phyloP scores from a whole-genome alignment of 2,329 filamentous ascomycete species.

The Xylogone sp. region DNA sequence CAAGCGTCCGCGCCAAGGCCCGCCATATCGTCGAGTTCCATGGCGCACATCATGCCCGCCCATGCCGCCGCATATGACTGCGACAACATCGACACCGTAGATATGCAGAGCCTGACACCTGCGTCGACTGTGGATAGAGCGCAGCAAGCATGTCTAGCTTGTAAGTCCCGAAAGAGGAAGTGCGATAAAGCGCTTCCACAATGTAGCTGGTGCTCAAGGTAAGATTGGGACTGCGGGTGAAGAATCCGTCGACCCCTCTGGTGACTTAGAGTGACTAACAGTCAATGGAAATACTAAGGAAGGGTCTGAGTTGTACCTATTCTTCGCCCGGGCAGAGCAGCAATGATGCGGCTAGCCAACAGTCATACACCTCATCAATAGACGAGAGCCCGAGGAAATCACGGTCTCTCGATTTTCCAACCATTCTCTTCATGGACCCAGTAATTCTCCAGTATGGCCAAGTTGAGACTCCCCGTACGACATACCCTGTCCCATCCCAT shows the following conservation, averaged over 20 bases:
- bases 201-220: conserved; percentile 3
- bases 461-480: not conserved
- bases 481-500: conserved; percentile 1
- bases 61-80: no score
- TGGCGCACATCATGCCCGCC: no score
- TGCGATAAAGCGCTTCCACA: conserved; percentile 7
- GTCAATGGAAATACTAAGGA: not conserved
- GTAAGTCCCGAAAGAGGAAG: conserved; percentile 6
- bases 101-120: not conserved
- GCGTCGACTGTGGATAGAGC: conserved; percentile 1
- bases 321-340: not conserved
- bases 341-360: not conserved
- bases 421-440: conserved; percentile 10
- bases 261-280: not conserved
- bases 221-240: not conserved
- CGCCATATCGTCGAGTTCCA: not conserved
- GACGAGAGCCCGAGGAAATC: not conserved
- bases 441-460: conserved; percentile 6
- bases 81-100: not conserved
- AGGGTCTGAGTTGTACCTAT: not conserved
- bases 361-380: not conserved
- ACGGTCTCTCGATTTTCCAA: conserved; percentile 3
- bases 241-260: not conserved
- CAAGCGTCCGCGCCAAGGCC: not conserved
- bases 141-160: conserved; percentile 2